Base-by-base conservation (phyloP, 108 stramenopile genomes). In the Nitzschia sp. region DNA sequence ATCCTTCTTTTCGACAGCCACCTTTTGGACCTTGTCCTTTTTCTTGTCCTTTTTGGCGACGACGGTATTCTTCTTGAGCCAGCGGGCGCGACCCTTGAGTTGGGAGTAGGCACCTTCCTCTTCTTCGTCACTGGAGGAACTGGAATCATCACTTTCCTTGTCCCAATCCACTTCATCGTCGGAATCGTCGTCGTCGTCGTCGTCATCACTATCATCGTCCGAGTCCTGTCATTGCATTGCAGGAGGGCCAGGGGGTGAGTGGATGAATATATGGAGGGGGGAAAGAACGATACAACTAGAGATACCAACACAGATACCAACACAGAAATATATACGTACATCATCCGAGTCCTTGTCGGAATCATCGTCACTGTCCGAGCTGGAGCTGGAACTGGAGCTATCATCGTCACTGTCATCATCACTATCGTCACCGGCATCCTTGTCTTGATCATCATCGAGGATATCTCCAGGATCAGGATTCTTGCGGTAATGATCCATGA, bases 51-150 rank as follows among this genome's bases (percentile, higher is more conserved):
- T 90, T 59, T 89, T 83, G 64, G 77, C 92, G 43, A 77, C 83
- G 57, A 88, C 88, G 40, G 83, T 77, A 20, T 71, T 84, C 63
- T 89, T 93, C 80, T 98, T 98, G 62, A 99, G 77, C 98, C 98
- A 99, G 26, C 79, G 80, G 6, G 96, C 97, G 59, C 98, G 96
- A 21, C 98, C 97, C 77, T 92, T 94, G 73, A 96, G 89, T 72
- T 90, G 65, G 22, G 78, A 75, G 24, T 62, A 72, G 41, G 58
- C 88, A 17, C 69, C 94, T 40, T 61, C 90, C 12, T 70, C 86
- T 51, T 89, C 88, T 20, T 89, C 88, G 43, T 66, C 73, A 29
- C 64, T 62, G 20, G 59, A 70, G 21, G 80, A 80, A 24, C 67
- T 67, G 57, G 63, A 63, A 34, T 76, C 72, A 50, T 78, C 83